Evolutionary conservation across 257 asterid genomes (phyloP), one percentile per base, ranked within the genome.

Genomic region (Solanum peruvianum): DNA sequence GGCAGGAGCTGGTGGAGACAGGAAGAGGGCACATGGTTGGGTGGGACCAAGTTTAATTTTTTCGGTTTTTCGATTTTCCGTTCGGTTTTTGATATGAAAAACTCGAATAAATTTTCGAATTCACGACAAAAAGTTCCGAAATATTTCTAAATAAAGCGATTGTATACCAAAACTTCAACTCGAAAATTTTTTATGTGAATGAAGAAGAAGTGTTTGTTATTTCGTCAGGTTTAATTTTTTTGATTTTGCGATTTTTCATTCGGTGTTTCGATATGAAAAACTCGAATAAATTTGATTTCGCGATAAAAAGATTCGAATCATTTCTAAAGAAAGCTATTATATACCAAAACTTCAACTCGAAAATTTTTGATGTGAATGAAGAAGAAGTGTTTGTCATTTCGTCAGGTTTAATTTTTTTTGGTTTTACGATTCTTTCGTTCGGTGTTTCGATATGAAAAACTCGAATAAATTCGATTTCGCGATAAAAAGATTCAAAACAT

Each of bases 1-100:
- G 84, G 84, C 84, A 80, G 84, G 84, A 80, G 44, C 84, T 80
- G 84, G 84, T 47, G 84, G 84, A 80, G 84, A 80, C 84, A 80
- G 84, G 64, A 80, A 27, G 67, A 80, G 42, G 84, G 84, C 84
- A 80, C 84, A 80, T 80, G 84, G 84, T 16, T 47, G 84, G 15
- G 84, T 80, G 84, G 84, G 67, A 80, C 84, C 84, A 80, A 21
- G n/a, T 47, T 4, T 45, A 78, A 16, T n/a, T n/a, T 25, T 70
- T 31, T 70, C 1, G 25, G 3, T 23, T 64, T 64, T 52, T 52
- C 44, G 62, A 3, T 15, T 15, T 49, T 4, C 14, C 20, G 5
- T 6, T 11, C 33, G 5, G 11, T 25, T 5, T 25, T 12, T 6
- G 21, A 13, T 66, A 66, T 66, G 2, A 7, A 7, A 13, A 12